Evolutionary conservation across 148 eudicot species (phyloP).

Genomic region (Spergularia bocconei): DNA sequence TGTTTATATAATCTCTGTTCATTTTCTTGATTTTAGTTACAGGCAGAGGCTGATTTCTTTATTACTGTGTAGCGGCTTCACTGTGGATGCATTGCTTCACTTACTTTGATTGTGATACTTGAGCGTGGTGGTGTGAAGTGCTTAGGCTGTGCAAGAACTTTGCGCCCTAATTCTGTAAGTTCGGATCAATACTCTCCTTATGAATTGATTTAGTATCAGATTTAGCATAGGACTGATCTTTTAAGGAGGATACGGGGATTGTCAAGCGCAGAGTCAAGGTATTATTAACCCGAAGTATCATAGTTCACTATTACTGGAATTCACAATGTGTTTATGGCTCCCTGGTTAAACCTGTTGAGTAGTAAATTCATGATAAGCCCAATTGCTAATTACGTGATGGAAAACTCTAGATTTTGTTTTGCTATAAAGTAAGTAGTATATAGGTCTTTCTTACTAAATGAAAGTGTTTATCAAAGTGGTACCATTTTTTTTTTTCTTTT

Average conservation of each 20-base stretch:
- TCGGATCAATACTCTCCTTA: slow-evolving; percentile 6
- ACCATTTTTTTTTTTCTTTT: background rate
- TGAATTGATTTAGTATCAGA: background rate
- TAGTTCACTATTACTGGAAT: background rate
- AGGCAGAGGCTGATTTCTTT: slow-evolving; percentile 15
- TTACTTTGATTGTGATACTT: slow-evolving; percentile 70
- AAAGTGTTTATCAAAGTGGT: slow-evolving; percentile 5
- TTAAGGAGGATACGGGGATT: background rate
- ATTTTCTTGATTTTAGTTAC: slow-evolving; percentile 18
- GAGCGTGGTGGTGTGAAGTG: slow-evolving; percentile 89
- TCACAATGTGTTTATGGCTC: background rate
- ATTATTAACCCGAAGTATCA: background rate
- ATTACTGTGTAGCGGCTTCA: slow-evolving; percentile 68
- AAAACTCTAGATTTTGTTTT: background rate
- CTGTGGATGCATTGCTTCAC: slow-evolving; percentile 96
- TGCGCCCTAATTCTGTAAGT: slow-evolving; percentile 55
- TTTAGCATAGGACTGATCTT: background rate
- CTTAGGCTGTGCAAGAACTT: slow-evolving; percentile 49
- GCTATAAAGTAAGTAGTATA: background rate
- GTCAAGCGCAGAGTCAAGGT: background rate
- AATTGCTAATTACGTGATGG: background rate
- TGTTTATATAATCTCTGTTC: slow-evolving; percentile 13
- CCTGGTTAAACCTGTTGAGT: background rate
- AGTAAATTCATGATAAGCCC: background rate
- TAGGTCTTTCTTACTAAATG: background rate